Evolutionary conservation across 2,329 filamentous ascomycete genomes (phyloP).

Genomic region (Corynespora cassiicola): DNA sequence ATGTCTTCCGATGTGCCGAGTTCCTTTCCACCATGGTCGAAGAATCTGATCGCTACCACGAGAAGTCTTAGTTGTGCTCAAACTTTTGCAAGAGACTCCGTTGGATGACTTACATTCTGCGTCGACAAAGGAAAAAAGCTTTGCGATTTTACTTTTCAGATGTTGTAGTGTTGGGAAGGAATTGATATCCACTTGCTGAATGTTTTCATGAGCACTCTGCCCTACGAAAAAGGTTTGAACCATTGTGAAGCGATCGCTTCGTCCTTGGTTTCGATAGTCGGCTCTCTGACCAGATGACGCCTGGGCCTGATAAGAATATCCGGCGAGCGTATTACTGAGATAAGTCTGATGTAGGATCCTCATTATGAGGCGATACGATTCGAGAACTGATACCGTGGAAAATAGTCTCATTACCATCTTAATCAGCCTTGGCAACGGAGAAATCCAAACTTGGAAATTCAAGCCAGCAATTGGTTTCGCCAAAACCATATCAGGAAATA

Average conservation of each 20-base stretch:
- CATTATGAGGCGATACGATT: neutral
- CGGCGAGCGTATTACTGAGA: neutral
- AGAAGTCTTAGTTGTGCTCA: neutral
- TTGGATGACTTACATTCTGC: conserved; percentile 1
- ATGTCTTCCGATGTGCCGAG: neutral
- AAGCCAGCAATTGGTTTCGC: too few relatives aligned
- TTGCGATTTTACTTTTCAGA: neutral
- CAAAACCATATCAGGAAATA: neutral
- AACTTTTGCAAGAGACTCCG: neutral
- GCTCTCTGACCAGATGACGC: neutral
- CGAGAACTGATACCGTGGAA: too few relatives aligned
- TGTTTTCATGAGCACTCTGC: neutral
- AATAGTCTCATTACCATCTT: too few relatives aligned
- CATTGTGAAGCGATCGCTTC: neutral
- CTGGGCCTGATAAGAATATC: neutral
- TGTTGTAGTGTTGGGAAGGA: neutral
- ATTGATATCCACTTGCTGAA: neutral
- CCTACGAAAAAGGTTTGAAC: conserved; percentile 3
- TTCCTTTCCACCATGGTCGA: neutral
- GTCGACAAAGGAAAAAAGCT: neutral
- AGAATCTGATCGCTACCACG: neutral
- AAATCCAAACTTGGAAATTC: conserved; percentile 50
- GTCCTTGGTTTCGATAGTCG: neutral
- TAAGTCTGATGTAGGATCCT: neutral
- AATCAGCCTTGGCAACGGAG: too few relatives aligned